Percentiles rank a stretch among this genome's conserved stretches.
Conservation (phyloP, 768 basidiomycete species). For the Leccinum sublutescens region DNA sequence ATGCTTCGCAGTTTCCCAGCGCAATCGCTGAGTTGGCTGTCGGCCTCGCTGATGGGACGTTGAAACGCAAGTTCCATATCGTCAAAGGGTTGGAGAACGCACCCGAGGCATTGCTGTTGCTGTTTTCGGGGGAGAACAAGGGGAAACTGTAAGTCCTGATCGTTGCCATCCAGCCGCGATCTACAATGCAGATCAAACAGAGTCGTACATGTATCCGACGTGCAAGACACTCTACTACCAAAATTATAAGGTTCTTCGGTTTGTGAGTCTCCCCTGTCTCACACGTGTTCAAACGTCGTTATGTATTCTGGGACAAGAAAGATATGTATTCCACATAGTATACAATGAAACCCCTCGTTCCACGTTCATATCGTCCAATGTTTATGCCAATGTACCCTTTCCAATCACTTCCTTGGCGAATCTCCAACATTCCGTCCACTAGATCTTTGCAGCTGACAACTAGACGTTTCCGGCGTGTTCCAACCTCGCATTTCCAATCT, state of each 20-base stretch:
- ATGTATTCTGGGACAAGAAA: constrained; percentile 15
- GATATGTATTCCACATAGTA: constrained; percentile 5
- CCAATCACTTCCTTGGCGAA: not conserved
- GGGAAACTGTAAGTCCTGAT: constrained; percentile 60
- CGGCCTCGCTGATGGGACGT: constrained; percentile 62
- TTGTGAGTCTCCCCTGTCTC: not conserved
- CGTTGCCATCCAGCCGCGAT: not conserved
- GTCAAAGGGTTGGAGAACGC: constrained; percentile 75
- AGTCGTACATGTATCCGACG: constrained; percentile 58
- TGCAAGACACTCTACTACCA: constrained; percentile 9
- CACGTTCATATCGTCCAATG: not conserved
- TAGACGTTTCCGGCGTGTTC: constrained; percentile 16
- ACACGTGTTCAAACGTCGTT: not conserved
- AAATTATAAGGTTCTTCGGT: constrained; percentile 8
- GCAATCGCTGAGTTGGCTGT: constrained; percentile 57
- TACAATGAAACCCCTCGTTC: not conserved
- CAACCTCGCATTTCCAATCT: not conserved
- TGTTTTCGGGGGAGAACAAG: constrained; percentile 75
- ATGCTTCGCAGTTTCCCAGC: constrained; percentile 53
- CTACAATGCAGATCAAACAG: constrained; percentile 32
- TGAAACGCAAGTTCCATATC: constrained; percentile 80
- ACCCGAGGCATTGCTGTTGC: constrained; percentile 62
- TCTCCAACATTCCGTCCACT: not conserved
- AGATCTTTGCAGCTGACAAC: not conserved
- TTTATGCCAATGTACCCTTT: constrained; percentile 2